These are phyloP conservation scores for Carex pumila DNA, from an alignment of 176 grass and related monocot species.

Conservation along the genomic window DNA sequence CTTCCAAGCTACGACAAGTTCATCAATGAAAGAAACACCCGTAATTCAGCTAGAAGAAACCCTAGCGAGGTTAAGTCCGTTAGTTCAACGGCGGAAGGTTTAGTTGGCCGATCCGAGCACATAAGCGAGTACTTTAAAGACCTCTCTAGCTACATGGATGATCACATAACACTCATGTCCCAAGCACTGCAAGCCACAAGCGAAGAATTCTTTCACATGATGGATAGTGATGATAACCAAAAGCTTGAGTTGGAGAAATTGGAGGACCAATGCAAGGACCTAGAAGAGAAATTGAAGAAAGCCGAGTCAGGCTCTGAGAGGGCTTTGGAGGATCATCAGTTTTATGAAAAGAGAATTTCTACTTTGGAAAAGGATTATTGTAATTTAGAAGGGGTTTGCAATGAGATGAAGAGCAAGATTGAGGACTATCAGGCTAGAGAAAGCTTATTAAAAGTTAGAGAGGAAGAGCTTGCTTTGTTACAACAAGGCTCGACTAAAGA, in stretches of 20 bases:
- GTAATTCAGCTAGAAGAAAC: conserved; percentile 31
- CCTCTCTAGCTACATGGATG: conserved; percentile 54
- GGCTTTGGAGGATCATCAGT: conserved; percentile 39
- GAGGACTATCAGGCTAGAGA: conserved; percentile 54
- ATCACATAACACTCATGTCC: conserved; percentile 38
- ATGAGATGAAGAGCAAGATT: conserved; percentile 53
- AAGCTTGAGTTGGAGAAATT: conserved; percentile 58
- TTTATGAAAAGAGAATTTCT: conserved; percentile 45
- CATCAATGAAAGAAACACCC: conserved; percentile 37
- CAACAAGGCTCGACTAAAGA: conserved; percentile 35
- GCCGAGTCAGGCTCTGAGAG: conserved; percentile 52
- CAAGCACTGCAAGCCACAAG: conserved; percentile 47
- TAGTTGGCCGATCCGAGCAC: conserved; percentile 44
- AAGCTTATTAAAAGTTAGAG: conserved; percentile 40
- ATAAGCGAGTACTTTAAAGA: conserved; percentile 43
- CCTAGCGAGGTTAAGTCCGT: conserved; percentile 41
- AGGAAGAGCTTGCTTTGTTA: conserved; percentile 47
- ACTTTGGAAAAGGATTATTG: conserved; percentile 59
- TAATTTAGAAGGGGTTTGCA: conserved; percentile 46
- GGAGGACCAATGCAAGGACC: conserved; percentile 40
- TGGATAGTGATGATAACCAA: conserved; percentile 47
- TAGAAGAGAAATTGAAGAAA: conserved; percentile 70
- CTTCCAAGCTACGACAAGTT: conserved; percentile 51
- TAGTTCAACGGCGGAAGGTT: conserved; percentile 40
- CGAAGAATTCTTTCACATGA: conserved; percentile 47